Conservation (phyloP, 1,284 basidiomycete species). For the Psilocybe mexicana region DNA sequence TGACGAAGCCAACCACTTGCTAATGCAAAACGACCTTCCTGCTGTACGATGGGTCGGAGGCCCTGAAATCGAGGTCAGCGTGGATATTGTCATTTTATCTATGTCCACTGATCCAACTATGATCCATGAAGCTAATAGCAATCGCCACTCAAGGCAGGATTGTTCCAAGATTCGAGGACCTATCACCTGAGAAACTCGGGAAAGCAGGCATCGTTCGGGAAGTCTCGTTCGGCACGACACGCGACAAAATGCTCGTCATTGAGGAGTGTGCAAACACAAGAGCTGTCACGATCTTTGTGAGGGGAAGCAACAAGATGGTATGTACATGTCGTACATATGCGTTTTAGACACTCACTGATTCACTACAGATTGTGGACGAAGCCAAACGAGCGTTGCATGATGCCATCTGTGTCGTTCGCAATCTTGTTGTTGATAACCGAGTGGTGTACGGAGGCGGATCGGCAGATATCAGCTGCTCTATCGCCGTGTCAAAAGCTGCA, state of each 20-base stretch:
- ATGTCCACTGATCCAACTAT: conserved; percentile 1
- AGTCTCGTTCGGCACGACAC: conserved; percentile 93
- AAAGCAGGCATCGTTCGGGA: conserved; percentile 93
- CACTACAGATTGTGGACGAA: conserved; percentile 90
- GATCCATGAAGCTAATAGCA: conserved; percentile 76
- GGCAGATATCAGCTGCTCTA: conserved; percentile 93
- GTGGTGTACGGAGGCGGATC: conserved; percentile 98
- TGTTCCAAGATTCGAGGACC: conserved; percentile 96
- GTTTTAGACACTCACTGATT: conserved; percentile 3
- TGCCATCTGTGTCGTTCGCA: conserved; percentile 96
- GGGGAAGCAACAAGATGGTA: conserved; percentile 99
- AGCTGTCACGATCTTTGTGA: conserved; percentile 96
- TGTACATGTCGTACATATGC: conserved; percentile 16
- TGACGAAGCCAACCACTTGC: conserved; percentile 96
- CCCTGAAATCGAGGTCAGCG: conserved; percentile 91
- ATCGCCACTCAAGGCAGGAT: conserved; percentile 99
- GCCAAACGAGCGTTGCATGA: conserved; percentile 97
- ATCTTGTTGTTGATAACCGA: conserved; percentile 92
- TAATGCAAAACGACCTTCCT: conserved; percentile 97
- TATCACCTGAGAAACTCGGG: conserved; percentile 90
- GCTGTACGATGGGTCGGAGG: conserved; percentile 99
- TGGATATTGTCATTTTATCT: not conserved
- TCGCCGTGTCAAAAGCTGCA: conserved; percentile 92
- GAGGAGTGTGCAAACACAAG: conserved; percentile 98
- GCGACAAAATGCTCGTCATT: conserved; percentile 99